phyloP scores from a whole-genome alignment of 495 filamentous ascomycete genomes.

The Lindgomyces ingoldianus region DNA sequence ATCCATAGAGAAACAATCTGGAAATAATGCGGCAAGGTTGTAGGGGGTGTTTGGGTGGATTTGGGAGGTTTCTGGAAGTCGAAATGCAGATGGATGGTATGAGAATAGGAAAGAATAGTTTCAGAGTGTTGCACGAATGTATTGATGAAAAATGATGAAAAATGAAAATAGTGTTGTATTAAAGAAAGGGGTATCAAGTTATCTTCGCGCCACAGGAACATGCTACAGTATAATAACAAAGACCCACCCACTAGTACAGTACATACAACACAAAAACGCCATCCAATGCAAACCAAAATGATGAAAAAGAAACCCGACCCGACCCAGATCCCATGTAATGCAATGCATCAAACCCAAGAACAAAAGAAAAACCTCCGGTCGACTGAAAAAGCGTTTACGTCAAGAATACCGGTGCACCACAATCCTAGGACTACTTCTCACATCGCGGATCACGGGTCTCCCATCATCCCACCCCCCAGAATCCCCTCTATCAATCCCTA shows the following conservation, averaged over 20 bases:
- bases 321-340: not conserved
- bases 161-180: not conserved
- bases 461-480: not conserved
- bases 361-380: not conserved
- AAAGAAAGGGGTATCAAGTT: constrained; percentile 5
- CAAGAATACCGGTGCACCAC: not conserved
- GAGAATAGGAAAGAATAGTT: not conserved
- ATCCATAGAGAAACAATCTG: no score
- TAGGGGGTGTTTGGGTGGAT: no score
- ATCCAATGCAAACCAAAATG: not conserved
- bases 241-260: not conserved
- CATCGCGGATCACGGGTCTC: constrained; percentile 6
- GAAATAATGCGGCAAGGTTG: no score
- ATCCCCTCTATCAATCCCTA: not conserved
- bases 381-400: not conserved
- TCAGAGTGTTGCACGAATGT: not conserved
- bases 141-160: not conserved
- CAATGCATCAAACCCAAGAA: not conserved
- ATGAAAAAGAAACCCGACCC: not conserved
- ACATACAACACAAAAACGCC: not conserved
- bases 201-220: no score
- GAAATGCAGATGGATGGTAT: no score
- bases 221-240: not conserved
- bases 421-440: constrained; percentile 27
- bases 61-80: no score